Percentiles rank a stretch among this genome's conserved stretches.
Evolutionary conservation across 83 land plant genomes (phyloP).

Genomic region (Picea engelmannii): DNA sequence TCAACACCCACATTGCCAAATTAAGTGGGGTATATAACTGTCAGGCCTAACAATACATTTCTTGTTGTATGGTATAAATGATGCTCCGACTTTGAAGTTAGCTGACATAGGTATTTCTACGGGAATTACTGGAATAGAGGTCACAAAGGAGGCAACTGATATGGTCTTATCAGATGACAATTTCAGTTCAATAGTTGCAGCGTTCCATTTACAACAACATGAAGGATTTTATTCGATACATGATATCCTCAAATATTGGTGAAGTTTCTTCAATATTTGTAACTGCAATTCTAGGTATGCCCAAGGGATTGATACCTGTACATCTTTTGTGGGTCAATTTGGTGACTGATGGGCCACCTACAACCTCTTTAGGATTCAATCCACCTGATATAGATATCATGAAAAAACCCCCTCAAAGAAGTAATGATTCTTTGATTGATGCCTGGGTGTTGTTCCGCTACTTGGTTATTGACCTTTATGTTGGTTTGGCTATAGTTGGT

Average conservation of each 20-base stretch:
- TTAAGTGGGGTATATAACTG: too few relatives aligned
- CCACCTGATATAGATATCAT: constrained; percentile 84
- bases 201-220: constrained; percentile 57
- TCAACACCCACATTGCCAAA: too few relatives aligned
- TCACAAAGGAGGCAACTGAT: constrained; percentile 55
- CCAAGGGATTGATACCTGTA: constrained; percentile 85
- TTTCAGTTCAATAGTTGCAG: constrained; percentile 48
- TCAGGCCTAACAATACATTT: too few relatives aligned
- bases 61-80: constrained; percentile 46
- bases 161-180: constrained; percentile 54
- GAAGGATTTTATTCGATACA: constrained; percentile 43
- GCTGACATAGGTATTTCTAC: constrained; percentile 63
- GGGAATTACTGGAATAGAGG: constrained; percentile 66
- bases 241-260: constrained; percentile 93
- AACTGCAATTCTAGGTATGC: constrained; percentile 86
- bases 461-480: constrained; percentile 56
- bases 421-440: constrained; percentile 75
- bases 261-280: constrained; percentile 86
- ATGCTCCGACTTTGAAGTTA: constrained; percentile 62
- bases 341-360: constrained; percentile 91
- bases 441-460: constrained; percentile 73
- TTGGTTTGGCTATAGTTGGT: constrained; percentile 49
- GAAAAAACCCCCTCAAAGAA: constrained; percentile 78
- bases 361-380: constrained; percentile 88
- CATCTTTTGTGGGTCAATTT: constrained; percentile 91